Evolutionary conservation across 1,139 yeast genomes (phyloP).

Genomic region (Pichia sp.): DNA sequence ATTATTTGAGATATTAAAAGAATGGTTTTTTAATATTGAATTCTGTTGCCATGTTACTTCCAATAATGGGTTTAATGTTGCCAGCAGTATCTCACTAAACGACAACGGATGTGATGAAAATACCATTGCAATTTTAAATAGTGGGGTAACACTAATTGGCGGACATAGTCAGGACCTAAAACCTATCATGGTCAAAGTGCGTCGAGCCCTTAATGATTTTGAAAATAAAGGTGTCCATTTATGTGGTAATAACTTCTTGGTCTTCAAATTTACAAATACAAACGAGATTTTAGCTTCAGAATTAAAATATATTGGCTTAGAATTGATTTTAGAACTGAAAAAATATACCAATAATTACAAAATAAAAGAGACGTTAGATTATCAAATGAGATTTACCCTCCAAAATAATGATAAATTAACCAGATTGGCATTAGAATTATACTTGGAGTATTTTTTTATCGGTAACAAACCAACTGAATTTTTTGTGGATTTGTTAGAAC

Average conservation of each 20-base stretch:
- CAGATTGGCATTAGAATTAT: background rate
- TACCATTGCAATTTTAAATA: background rate
- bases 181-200: background rate
- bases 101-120: background rate
- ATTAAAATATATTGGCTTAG: background rate
- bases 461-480: background rate
- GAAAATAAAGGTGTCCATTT: background rate
- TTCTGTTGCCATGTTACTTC: background rate
- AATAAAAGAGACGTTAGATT: background rate
- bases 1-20: background rate
- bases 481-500: background rate
- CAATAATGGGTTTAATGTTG: background rate
- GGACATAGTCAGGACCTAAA: background rate
- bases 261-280: background rate
- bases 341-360: background rate
- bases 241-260: background rate
- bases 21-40: background rate
- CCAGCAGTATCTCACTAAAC: background rate
- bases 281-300: background rate
- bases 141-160: background rate
- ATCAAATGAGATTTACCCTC: background rate
- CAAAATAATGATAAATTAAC: background rate
- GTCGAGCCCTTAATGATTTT: background rate
- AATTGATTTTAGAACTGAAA: background rate
- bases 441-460: background rate